Percentiles rank a stretch among this genome's conserved stretches.
These are phyloP conservation scores for Saraca asoca DNA, from an alignment of 331 rosid genomes.

Conservation along the genomic window DNA sequence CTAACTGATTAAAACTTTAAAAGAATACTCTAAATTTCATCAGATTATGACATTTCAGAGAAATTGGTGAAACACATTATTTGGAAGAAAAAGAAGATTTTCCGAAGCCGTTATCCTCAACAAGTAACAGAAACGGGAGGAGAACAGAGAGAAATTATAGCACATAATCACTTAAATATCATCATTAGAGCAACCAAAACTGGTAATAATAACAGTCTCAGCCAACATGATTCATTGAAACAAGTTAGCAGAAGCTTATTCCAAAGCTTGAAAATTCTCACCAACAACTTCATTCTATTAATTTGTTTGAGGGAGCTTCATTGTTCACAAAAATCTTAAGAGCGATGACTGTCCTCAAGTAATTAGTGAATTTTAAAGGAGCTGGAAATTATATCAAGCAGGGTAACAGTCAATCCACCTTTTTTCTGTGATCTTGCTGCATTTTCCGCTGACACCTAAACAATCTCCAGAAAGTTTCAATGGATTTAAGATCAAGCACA, in stretches of 20 bases:
- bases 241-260: constrained; percentile 11
- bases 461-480: constrained; percentile 41
- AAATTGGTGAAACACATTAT: constrained; percentile 28
- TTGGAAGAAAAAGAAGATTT: constrained; percentile 16
- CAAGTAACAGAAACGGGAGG: constrained; percentile 34
- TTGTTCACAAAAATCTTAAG: constrained; percentile 11
- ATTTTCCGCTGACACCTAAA: constrained; percentile 54
- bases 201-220: background rate
- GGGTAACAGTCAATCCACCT: constrained; percentile 51
- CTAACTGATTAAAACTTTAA: constrained; percentile 36
- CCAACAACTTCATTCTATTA: background rate
- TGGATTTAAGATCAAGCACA: constrained; percentile 51
- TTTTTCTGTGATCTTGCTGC: constrained; percentile 80
- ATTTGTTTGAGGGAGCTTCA: constrained; percentile 19
- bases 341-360: background rate
- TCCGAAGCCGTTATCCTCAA: constrained; percentile 41
- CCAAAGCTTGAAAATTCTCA: constrained; percentile 17
- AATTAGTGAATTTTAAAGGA: constrained; percentile 17
- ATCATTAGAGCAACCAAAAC: background rate
- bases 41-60: constrained; percentile 22
- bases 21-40: constrained; percentile 36
- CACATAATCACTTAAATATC: constrained; percentile 21
- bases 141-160: background rate
- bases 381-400: background rate
- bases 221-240: constrained; percentile 11